Evolutionary conservation across 805 yeast genomes (phyloP), one percentile per base, ranked within the genome.

Genomic region (Candida peoriensis): DNA sequence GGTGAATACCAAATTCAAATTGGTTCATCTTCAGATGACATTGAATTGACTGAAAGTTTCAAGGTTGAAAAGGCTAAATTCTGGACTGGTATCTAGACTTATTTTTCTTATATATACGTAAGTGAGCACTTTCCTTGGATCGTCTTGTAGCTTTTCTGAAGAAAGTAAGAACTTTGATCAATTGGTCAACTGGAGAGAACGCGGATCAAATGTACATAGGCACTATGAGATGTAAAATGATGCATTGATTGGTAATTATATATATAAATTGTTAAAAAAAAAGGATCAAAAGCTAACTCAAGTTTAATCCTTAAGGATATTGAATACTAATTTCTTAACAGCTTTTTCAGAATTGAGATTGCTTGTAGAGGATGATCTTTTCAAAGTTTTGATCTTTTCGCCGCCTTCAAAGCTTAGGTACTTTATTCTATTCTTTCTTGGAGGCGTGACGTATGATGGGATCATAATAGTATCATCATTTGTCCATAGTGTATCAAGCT

Each of bases 1-100:
- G 84, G 76, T 34, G 58, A 57, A 7, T 78, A 76, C 55, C 54
- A 58, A 13, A 70, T 68, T 8, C 52, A 62, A 28, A 66, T 72
- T 18, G 78, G 77, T 33, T 54, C 61, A 42, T 42, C 54, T 9
- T 46, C 48, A 37, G 48, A 45, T 30, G 54, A 48, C 27, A 30
- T 37, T 24, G 32, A 41, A 20, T 30, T 47, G 15, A 29, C 28
- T 16, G 23, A 31, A 8, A 28, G 12, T 12, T 36, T 36, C 22
- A 20, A 36, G 16, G 32, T 33, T 16, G 17, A 27, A 13, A 12
- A 28, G 24, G n/a, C 41, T 18, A 15, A 17, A 14, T 26, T 30
- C 8, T 19, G 17, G 12, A 28, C 28, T 12, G 20, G 20, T 13
- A n/a, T n/a, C n/a, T n/a, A n/a, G n/a, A n/a, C n/a, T n/a, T n/a